Base-by-base conservation (phyloP, 176 grass and related monocot genomes). In the Oryza longistaminata region DNA sequence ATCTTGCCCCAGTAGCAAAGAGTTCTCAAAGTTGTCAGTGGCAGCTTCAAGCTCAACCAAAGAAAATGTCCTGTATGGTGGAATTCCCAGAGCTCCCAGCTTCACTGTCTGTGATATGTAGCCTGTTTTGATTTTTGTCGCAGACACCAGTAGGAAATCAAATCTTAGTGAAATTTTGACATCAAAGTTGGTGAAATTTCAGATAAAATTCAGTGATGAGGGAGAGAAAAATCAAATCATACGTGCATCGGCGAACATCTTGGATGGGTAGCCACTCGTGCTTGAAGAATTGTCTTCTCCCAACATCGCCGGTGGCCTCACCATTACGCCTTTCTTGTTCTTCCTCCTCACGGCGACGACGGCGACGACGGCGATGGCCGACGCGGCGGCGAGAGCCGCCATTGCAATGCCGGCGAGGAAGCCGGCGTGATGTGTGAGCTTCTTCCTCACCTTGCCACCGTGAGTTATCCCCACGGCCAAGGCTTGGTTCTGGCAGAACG, bases 1-100 rank as follows among this genome's bases (percentile, higher is more conserved):
- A 86, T 92, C 93, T 83, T 96, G 91, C 39, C 90, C 90, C 26
- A 94, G 68, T 22, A 99, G 88, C 76, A 80, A 86, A 76, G 96
- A 96, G 37, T 92, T 96, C n/a, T 95, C 93, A 35, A 99, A 99
- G 74, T 99, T 91, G 67, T 91, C 87, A 17, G 96, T 96, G 46
- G 91, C 93, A 7, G 89, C 91, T 93, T 94, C 96, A 77, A 99
- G 86, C 55, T 99, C 93, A 12, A 96, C 93, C 83, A 96, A 73
- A 45, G 93, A 96, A 67, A 96, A 99, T 48, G 90, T 87, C 66
- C 93, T 89, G 65, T 99, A 99, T 39, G 93, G 69, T 53, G 86
- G 93, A 79, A 99, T 88, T 15, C 93, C 93, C 71, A 99, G 85
- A 83, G 93, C 93, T 76, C 96, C 96, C 7, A 98, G 87, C 83